Evolutionary conservation across 192 early-diverging fungal species (phyloP).

Genomic region (Coemansia sp.): DNA sequence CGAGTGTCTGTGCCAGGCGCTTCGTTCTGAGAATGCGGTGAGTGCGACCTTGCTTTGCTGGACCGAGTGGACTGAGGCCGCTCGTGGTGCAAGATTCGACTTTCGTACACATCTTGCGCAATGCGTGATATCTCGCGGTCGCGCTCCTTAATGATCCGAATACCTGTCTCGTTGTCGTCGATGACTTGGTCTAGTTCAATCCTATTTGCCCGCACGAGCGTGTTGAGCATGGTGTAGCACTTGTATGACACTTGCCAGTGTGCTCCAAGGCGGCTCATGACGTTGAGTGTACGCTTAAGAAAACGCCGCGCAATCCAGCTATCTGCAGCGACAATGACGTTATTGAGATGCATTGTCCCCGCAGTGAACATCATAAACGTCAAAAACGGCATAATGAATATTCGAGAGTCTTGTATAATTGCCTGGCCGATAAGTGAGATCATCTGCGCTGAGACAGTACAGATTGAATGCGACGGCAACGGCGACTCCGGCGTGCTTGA

Average conservation of each 20-base stretch:
- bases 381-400: conserved; percentile 53
- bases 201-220: conserved; percentile 44
- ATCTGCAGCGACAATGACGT: conserved; percentile 50
- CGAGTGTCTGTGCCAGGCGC: not conserved
- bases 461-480: conserved; percentile 49
- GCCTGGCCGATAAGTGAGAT: conserved; percentile 45
- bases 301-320: conserved; percentile 51
- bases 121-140: conserved; percentile 21
- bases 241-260: conserved; percentile 55
- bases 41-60: not conserved
- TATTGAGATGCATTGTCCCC: conserved; percentile 53
- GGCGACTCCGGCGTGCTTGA: conserved; percentile 16
- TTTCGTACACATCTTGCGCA: conserved; percentile 36
- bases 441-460: conserved; percentile 54
- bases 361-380: conserved; percentile 56
- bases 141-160: conserved; percentile 34
- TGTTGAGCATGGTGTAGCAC: conserved; percentile 53
- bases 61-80: not conserved
- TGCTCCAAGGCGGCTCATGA: conserved; percentile 51
- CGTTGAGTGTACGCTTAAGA: conserved; percentile 51
- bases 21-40: not conserved
- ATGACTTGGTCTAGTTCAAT: conserved; percentile 40
- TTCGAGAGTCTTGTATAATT: conserved; percentile 45
- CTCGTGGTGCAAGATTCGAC: conserved; percentile 17
- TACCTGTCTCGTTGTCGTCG: conserved; percentile 23